These are phyloP conservation scores for Blastobotrys indianensis DNA, from an alignment of 1,139 yeast species.

Conservation along the genomic window DNA sequence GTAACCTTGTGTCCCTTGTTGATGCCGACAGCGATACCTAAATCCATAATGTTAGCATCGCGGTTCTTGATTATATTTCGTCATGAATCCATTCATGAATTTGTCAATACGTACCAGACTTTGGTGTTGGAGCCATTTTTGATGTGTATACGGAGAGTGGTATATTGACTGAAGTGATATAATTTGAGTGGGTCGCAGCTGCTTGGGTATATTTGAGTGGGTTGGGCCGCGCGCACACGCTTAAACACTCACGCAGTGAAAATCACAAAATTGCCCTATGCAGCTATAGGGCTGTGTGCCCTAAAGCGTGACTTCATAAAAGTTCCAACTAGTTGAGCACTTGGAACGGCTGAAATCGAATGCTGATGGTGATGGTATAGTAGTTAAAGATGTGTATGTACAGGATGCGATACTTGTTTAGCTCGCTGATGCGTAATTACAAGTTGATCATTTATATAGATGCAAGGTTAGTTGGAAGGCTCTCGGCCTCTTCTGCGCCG, in stretches of 20 bases:
- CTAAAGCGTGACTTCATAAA: no score
- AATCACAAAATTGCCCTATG: background rate
- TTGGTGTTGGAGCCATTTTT: slow-evolving; percentile 38
- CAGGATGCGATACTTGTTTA: no score
- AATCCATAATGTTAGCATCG: background rate
- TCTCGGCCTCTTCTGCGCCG: no score
- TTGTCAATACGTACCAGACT: slow-evolving; percentile 37
- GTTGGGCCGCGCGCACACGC: background rate
- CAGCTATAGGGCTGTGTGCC: background rate
- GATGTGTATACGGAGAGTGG: slow-evolving; percentile 10
- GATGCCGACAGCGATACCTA: slow-evolving; percentile 96
- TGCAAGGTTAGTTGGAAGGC: no score
- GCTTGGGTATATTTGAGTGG: background rate
- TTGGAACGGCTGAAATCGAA: no score
- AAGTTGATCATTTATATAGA: no score
- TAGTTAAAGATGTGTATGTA: no score
- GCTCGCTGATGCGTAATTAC: no score
- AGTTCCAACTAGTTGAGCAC: no score
- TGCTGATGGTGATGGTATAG: no score
- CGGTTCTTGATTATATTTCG: background rate
- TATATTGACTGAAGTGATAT: slow-evolving; percentile 1
- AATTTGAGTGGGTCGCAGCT: background rate
- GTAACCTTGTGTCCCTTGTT: slow-evolving; percentile 99
- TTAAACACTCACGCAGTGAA: background rate
- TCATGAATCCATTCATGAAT: background rate